These are phyloP conservation scores for Apiospora marii DNA, from an alignment of 2,329 filamentous ascomycete species.

Conservation along the genomic window DNA sequence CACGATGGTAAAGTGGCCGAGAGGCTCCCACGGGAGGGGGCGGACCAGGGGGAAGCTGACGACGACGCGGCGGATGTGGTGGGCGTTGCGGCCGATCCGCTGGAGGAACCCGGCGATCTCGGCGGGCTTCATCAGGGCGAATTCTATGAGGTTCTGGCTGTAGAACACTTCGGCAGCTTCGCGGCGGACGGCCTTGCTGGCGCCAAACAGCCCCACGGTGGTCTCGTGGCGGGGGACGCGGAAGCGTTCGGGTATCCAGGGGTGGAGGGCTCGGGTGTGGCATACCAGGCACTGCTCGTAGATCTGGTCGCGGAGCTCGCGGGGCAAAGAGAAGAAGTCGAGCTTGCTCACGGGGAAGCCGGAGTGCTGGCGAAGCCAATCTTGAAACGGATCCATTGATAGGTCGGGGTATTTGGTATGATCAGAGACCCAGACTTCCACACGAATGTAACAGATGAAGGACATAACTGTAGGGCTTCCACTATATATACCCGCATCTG, in stretches of 20 bases:
- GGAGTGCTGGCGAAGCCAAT: no score
- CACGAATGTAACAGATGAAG: neutral
- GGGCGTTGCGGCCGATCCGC: neutral
- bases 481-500: neutral
- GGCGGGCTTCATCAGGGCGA: neutral
- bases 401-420: neutral
- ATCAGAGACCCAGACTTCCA: neutral
- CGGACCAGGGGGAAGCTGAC: neutral
- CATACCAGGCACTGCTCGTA: neutral
- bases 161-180: neutral
- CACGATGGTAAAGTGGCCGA: no score
- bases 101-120: neutral
- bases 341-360: neutral
- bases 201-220: neutral
- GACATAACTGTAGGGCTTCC: neutral
- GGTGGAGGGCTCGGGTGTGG: neutral
- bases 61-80: neutral
- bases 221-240: neutral
- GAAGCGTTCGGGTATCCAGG: neutral
- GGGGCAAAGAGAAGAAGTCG: constrained; percentile 30
- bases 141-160: neutral
- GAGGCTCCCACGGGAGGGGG: no score
- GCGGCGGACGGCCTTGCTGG: neutral
- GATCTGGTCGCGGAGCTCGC: constrained; percentile 11
- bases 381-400: neutral